Conservation (phyloP, 306 rosid species). For the Rubus idaeus region DNA sequence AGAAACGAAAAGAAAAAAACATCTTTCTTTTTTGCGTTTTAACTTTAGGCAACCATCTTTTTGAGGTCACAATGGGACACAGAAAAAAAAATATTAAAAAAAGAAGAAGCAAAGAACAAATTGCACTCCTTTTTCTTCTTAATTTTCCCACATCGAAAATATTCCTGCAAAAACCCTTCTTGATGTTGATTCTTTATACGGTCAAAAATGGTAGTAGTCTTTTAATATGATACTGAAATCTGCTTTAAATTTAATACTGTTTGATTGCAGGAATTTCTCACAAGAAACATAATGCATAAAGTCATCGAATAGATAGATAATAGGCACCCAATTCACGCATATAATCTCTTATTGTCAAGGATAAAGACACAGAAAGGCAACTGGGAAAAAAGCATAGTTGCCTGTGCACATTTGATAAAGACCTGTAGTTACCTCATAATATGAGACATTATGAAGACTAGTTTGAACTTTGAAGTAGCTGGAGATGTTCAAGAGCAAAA, state of each 20-base stretch:
- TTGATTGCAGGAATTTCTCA: not conserved
- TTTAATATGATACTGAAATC: not conserved
- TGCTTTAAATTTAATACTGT: constrained; percentile 3
- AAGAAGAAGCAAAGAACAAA: not conserved
- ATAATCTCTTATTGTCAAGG: constrained; percentile 1
- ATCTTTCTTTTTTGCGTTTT: no score
- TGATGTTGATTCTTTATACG: not conserved
- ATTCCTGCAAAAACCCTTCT: not conserved
- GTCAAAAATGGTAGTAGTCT: not conserved
- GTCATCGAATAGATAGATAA: not conserved
- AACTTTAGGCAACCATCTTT: constrained; percentile 17
- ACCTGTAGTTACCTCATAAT: not conserved
- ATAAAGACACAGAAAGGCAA: constrained; percentile 15
- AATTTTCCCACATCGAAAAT: constrained; percentile 2
- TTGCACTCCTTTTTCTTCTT: not conserved
- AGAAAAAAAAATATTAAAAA: not conserved
- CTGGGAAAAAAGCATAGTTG: not conserved
- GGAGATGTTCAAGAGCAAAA: not conserved
- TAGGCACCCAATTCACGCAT: constrained; percentile 1
- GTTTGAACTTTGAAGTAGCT: not conserved
- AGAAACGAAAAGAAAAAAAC: no score
- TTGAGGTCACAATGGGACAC: constrained; percentile 20
- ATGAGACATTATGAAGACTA: constrained; percentile 2
- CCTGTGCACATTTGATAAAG: not conserved
- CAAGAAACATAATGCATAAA: not conserved